A percentile compares a stretch with the other conserved stretches of the same genome.
Conservation (phyloP, 805 yeast genomes). For the Teunomyces barrocoloradensis region DNA sequence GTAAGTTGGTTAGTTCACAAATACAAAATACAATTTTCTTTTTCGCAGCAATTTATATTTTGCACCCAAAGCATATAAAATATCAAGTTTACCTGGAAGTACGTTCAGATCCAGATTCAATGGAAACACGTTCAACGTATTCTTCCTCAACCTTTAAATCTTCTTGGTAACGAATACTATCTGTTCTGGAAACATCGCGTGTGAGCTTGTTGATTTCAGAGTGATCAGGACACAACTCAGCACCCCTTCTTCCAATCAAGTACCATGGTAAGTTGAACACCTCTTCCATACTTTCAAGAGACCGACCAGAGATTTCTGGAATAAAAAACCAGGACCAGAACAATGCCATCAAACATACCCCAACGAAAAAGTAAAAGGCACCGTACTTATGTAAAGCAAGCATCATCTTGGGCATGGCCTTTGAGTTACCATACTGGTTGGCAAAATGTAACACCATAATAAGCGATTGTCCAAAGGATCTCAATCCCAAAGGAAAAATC, state of each 20-base stretch:
- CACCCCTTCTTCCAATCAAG: constrained; percentile 54
- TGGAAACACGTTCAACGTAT: neutral
- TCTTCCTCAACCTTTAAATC: neutral
- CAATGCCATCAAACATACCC: constrained; percentile 40
- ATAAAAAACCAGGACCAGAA: constrained; percentile 48
- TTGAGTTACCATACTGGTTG: constrained; percentile 56
- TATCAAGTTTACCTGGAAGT: neutral
- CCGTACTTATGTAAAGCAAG: constrained; percentile 46
- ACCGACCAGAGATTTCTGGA: constrained; percentile 51
- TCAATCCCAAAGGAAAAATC: constrained; percentile 49
- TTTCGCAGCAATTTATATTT: constrained; percentile 3
- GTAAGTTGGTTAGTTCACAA: neutral
- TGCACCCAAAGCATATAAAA: neutral
- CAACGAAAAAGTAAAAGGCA: constrained; percentile 51
- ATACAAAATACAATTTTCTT: neutral
- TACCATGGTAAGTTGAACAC: constrained; percentile 57
- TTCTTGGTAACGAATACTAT: neutral
- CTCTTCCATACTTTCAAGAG: constrained; percentile 52
- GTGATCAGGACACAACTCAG: constrained; percentile 50
- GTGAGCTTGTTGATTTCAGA: constrained; percentile 38
- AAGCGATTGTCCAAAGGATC: constrained; percentile 49
- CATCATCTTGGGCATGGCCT: constrained; percentile 53
- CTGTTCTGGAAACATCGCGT: constrained; percentile 11
- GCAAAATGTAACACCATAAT: constrained; percentile 57
- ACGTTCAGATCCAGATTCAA: neutral